These are phyloP conservation scores for Halophytophthora polymorphica DNA, from an alignment of 352 stramenopile genomes.

Conservation along the genomic window DNA sequence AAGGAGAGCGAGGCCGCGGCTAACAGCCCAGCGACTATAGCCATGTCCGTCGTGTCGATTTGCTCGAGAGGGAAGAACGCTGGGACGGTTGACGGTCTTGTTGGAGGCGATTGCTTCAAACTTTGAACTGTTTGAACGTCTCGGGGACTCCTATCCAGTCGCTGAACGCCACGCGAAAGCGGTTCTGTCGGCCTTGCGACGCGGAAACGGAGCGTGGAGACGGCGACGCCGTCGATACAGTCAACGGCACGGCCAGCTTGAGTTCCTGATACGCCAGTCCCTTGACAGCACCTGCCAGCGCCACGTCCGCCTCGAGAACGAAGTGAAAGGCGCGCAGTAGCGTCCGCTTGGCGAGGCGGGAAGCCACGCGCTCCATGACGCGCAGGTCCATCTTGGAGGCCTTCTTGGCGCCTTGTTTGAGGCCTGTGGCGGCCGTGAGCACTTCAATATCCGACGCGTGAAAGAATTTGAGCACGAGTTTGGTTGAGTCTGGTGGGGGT, in stretches of 20 bases:
- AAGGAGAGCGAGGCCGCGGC: not conserved
- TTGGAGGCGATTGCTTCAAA: conserved; percentile 15
- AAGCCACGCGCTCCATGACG: conserved; percentile 51
- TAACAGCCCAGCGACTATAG: too few species aligned
- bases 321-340: conserved; percentile 50
- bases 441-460: conserved; percentile 43
- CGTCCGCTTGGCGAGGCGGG: conserved; percentile 57
- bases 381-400: conserved; percentile 39
- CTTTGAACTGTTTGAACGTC: conserved; percentile 41
- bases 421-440: conserved; percentile 50
- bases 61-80: too few species aligned
- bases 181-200: conserved; percentile 12
- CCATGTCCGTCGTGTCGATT: too few species aligned
- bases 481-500: conserved; percentile 1
- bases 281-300: not conserved
- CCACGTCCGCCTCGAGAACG: conserved; percentile 6
- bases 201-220: conserved; percentile 10
- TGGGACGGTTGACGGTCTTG: not conserved
- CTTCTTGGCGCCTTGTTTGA: conserved; percentile 78
- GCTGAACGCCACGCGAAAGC: conserved; percentile 29
- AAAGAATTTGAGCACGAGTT: conserved; percentile 35
- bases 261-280: conserved; percentile 34
- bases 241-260: conserved; percentile 31
- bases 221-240: conserved; percentile 21
- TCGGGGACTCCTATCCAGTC: conserved; percentile 31